Conservation (phyloP, 352 stramenopile species). For the Aphanomyces stellatus region DNA sequence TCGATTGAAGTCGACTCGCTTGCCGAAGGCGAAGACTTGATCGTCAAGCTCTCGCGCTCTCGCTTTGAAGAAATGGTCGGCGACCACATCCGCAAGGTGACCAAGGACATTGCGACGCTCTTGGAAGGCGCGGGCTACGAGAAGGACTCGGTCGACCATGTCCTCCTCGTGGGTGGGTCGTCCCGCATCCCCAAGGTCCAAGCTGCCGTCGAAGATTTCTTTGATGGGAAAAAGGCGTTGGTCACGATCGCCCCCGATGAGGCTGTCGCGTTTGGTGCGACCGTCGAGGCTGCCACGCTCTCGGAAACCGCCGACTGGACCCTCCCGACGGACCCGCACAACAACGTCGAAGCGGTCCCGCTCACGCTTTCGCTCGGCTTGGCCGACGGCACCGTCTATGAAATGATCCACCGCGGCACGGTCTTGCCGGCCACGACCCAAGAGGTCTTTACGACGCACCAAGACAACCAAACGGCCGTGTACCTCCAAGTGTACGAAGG, state of each 20-base stretch:
- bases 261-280: slow-evolving; percentile 85
- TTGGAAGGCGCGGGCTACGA: slow-evolving; percentile 65
- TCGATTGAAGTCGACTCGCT: slow-evolving; percentile 97
- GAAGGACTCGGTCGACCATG: slow-evolving; percentile 89
- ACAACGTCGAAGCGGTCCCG: slow-evolving; percentile 89
- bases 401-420: slow-evolving; percentile 88
- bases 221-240: slow-evolving; percentile 74
- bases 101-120: slow-evolving; percentile 86
- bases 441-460: slow-evolving; percentile 85
- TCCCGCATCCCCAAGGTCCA: slow-evolving; percentile 96
- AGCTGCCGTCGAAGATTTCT: slow-evolving; percentile 70
- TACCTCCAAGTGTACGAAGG: slow-evolving; percentile 93
- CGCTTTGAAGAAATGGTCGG: slow-evolving; percentile 94
- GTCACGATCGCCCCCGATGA: slow-evolving; percentile 86
- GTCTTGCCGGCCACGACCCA: slow-evolving; percentile 76
- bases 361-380: slow-evolving; percentile 89
- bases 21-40: slow-evolving; percentile 96
- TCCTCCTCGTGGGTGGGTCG: slow-evolving; percentile 95
- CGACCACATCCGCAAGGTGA: slow-evolving; percentile 88
- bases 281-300: slow-evolving; percentile 65
- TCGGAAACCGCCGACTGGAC: slow-evolving; percentile 42
- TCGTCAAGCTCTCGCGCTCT: slow-evolving; percentile 94
- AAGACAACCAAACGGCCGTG: slow-evolving; percentile 87
- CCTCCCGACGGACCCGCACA: slow-evolving; percentile 39
- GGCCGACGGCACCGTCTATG: slow-evolving; percentile 86